Evolutionary conservation across 2,329 filamentous ascomycete species (phyloP), one percentile per base, ranked within the genome.

Genomic region (Phoma sp.): DNA sequence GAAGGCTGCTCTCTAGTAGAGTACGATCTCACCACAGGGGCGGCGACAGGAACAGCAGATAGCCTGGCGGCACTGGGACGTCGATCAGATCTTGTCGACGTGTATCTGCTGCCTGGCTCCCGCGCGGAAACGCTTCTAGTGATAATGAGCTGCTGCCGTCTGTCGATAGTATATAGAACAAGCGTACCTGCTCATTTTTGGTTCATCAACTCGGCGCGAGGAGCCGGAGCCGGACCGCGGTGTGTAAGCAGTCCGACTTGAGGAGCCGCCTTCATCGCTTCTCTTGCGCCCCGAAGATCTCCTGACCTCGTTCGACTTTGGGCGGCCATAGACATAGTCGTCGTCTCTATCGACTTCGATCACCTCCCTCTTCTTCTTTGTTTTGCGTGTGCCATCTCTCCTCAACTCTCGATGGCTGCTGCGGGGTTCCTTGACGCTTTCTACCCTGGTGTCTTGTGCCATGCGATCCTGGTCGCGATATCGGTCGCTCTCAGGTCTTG

Each of bases 241-340:
- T 37, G 73, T 72, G 48, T 71, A 65, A 36, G 60, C 63, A 24
- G 71, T 72, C 51, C 71, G 62, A 53, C 65, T 73, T n/a, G 72
- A 74, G 25, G 70, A 73, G 9, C 64, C 67, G 43, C 70, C 70
- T 55, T 70, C 71, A 17, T 74, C 71, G 45, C 72, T 74, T 38
- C 70, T 58, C 47, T 65, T 69, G 19, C 62, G 63, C 22, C 58
- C 51, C 2, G 68, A 69, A 4, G 72, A 68, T 17, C 70, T 61
- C 41, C 62, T 64, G 19, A 69, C 64, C 33, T 60, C 68, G 24
- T 54, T 61, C 9, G 69, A 67, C 52, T 65, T 68, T 15, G 67
- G 69, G 24, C 69, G 48, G 17, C 62, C 67, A 51, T 74, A 74
- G 27, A 71, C 70, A 50, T 71, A 72, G 25, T 72, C 71, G 17